phyloP scores from a whole-genome alignment of 305 asterid genomes.

The Fraxinus sp. region DNA sequence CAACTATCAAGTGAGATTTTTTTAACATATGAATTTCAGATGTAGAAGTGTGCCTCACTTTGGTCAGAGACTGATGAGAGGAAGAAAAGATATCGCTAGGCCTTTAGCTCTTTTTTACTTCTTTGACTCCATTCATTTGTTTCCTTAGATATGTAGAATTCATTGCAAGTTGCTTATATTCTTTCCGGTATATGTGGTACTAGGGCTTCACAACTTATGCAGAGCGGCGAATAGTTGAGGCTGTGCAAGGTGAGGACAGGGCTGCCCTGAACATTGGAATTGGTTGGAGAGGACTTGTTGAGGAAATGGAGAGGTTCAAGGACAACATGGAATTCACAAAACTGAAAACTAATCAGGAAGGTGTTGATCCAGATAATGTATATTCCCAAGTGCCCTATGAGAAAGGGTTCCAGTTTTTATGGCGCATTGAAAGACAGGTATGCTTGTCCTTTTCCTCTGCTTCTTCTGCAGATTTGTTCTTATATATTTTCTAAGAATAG shows the following conservation, averaged over 20 bases:
- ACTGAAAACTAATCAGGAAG: slow-evolving; percentile 76
- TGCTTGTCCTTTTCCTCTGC: not conserved
- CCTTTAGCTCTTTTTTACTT: not conserved
- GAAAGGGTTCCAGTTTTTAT: slow-evolving; percentile 91
- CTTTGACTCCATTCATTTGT: not conserved
- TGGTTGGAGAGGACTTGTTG: slow-evolving; percentile 81
- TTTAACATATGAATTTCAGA: not conserved
- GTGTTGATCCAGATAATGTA: slow-evolving; percentile 84
- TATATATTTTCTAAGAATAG: slow-evolving; percentile 4
- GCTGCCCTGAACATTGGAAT: slow-evolving; percentile 71
- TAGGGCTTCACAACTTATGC: slow-evolving; percentile 96
- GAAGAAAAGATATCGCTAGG: not conserved
- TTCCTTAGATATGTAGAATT: slow-evolving; percentile 4
- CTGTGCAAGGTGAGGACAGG: slow-evolving; percentile 79
- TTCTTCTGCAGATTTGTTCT: not conserved
- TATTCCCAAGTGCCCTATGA: slow-evolving; percentile 80
- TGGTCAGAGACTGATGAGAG: not conserved
- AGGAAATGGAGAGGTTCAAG: slow-evolving; percentile 72
- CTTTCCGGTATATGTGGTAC: slow-evolving; percentile 24
- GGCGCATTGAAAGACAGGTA: slow-evolving; percentile 93
- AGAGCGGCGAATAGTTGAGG: slow-evolving; percentile 87
- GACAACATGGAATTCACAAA: slow-evolving; percentile 83
- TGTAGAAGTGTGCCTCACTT: slow-evolving; percentile 1
- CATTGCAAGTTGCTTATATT: not conserved
- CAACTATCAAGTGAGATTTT: not conserved